Evolutionary conservation across 1,284 basidiomycete genomes (phyloP).

Genomic region (Volvariella surrecta): DNA sequence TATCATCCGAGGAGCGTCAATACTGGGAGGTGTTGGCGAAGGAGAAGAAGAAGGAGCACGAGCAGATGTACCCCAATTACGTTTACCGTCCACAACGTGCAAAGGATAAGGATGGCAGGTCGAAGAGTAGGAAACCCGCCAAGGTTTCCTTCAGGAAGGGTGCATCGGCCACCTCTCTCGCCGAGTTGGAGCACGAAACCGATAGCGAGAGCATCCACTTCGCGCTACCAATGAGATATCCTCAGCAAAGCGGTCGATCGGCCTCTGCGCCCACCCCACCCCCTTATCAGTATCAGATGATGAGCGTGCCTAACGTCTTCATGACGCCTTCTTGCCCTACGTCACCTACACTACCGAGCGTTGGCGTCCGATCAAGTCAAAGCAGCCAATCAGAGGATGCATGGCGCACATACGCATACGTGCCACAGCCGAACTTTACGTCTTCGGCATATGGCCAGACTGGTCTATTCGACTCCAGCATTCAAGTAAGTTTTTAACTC

Average conservation of each 20-base stretch:
- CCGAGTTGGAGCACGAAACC: constrained; percentile 33
- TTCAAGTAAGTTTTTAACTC: constrained; percentile 23
- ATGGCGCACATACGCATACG: constrained; percentile 38
- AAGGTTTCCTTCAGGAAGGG: constrained; percentile 26
- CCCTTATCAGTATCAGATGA: constrained; percentile 51
- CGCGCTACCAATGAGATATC: constrained; percentile 32
- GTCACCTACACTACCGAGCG: constrained; percentile 52
- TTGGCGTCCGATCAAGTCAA: constrained; percentile 44
- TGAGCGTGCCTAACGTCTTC: constrained; percentile 56
- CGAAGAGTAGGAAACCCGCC: constrained; percentile 32
- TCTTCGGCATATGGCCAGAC: constrained; percentile 24
- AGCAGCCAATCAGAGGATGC: constrained; percentile 35
- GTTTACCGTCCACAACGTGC: constrained; percentile 67
- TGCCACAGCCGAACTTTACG: too few species aligned
- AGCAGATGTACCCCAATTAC: constrained; percentile 62
- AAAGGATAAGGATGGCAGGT: constrained; percentile 45
- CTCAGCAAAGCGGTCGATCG: constrained; percentile 38
- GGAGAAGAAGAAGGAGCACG: constrained; percentile 58
- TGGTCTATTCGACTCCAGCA: constrained; percentile 29
- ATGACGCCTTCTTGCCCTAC: constrained; percentile 55
- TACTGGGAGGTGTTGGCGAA: constrained; percentile 58
- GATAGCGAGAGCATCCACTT: constrained; percentile 47
- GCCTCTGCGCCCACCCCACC: constrained; percentile 47
- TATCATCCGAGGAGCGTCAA: constrained; percentile 49
- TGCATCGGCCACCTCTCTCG: background rate